Evolutionary conservation across 441 rosid species (phyloP), one percentile per base, ranked within the genome.

Genomic region (Populus tomentosa): DNA sequence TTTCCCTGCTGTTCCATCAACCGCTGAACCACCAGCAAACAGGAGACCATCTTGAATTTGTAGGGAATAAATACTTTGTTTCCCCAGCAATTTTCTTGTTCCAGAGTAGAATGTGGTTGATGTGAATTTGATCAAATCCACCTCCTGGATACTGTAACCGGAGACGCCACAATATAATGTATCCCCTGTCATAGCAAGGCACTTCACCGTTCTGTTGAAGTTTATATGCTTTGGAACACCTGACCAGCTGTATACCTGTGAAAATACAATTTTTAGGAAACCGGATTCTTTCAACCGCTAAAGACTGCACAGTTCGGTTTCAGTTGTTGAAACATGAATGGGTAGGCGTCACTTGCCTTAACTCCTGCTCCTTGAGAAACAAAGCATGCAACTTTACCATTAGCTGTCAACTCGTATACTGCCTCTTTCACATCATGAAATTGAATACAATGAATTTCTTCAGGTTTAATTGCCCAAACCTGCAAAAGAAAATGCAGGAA

Each of bases 341-440:
- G 4, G 26, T 6, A 38, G 3, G 26, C 30, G 50, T 26, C 10
- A 70, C 84, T 88, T 82, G 81, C 95, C 89, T 89, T 89, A 3
- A 89, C 81, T 74, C 95, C 93, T 0, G 88, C 79, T 81, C 88
- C 88, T 79, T 85, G 91, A 61, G 92, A 86, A 63, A 81, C 62
- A 70, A 80, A 91, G 80, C 93, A 88, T 33, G 93, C 93, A 1
- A 79, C 77, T 73, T 82, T 75, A n/a, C 83, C 74, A 35, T 89
- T 85, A 70, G 91, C 92, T 46, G 86, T 76, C 82, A 91, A 64
- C 66, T 78, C 91, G 56, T 75, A 13, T 14, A 91, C 85, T 16
- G 85, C 81, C 78, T 89, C 93, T 76, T 88, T 88, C 78, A 91
- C 87, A 10, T 91, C 90, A 65, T 89, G 93, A 78, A 88, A 89